phyloP scores from a whole-genome alignment of 352 stramenopile genomes.

The Pythium sukuiense region DNA sequence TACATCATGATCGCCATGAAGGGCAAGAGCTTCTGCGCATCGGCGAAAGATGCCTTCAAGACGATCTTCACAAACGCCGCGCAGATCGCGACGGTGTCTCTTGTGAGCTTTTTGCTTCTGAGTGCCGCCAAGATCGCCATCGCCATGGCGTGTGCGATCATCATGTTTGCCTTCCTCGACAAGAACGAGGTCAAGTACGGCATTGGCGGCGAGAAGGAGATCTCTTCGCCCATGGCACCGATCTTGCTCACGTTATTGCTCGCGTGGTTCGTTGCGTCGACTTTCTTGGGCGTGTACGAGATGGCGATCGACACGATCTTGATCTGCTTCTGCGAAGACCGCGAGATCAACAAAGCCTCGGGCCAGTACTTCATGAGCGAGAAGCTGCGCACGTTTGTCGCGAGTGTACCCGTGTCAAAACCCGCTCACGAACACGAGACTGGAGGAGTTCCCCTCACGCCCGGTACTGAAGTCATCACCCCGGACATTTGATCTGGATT shows the following conservation, averaged over 20 bases:
- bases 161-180: constrained; percentile 56
- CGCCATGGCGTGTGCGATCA: constrained; percentile 44
- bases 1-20: constrained; percentile 90
- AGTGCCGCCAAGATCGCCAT: constrained; percentile 92
- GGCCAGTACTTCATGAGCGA: constrained; percentile 83
- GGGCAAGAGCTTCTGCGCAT: constrained; percentile 73
- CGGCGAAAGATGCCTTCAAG: constrained; percentile 90
- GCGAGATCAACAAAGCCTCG: constrained; percentile 62
- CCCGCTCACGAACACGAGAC: constrained; percentile 11
- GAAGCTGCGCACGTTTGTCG: constrained; percentile 65
- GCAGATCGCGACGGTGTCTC: constrained; percentile 84
- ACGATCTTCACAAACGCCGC: constrained; percentile 94
- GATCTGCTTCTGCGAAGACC: constrained; percentile 96
- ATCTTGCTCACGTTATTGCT: constrained; percentile 75
- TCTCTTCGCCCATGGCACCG: constrained; percentile 90
- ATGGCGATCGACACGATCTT: constrained; percentile 95
- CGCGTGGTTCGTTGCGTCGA: constrained; percentile 88
- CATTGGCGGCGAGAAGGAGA: constrained; percentile 35
- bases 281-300: constrained; percentile 94
- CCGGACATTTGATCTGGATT: constrained; percentile 1
- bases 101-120: constrained; percentile 91
- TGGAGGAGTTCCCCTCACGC: not conserved
- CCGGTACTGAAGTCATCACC: not conserved
- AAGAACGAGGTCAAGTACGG: constrained; percentile 47
- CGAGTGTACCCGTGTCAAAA: constrained; percentile 47